Evolutionary conservation across 352 stramenopile genomes (phyloP).

Genomic region (Plasmopara halstedii): DNA sequence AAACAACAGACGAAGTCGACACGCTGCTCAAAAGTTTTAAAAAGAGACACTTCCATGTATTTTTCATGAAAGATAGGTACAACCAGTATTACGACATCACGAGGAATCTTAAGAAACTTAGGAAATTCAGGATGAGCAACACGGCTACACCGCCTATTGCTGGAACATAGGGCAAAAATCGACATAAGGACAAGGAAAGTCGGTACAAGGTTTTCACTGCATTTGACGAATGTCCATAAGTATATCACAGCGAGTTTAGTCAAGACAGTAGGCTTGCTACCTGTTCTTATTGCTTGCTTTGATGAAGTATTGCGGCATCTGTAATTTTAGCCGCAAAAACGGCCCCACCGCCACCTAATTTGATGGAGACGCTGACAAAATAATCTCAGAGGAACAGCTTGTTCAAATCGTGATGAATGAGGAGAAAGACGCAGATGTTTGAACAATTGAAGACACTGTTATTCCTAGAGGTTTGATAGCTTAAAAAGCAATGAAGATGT

Average conservation of each 20-base stretch:
- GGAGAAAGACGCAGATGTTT: background rate
- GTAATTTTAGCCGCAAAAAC: background rate
- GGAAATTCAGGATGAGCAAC: background rate
- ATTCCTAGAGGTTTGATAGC: background rate
- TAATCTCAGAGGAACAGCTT: background rate
- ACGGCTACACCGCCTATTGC: background rate
- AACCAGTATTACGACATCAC: background rate
- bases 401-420: background rate
- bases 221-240: background rate
- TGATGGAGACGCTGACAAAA: background rate
- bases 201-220: background rate
- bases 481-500: background rate
- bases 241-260: background rate
- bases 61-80: background rate
- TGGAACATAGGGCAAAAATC: background rate
- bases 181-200: background rate
- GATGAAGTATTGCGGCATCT: background rate
- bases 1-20: background rate
- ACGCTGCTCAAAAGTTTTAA: background rate
- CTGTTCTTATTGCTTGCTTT: background rate
- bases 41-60: background rate
- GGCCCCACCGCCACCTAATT: background rate
- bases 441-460: background rate
- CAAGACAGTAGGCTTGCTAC: background rate
- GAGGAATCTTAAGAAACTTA: background rate